Conservation (phyloP, 495 filamentous ascomycete genomes). For the Penicillium crystallinum region DNA sequence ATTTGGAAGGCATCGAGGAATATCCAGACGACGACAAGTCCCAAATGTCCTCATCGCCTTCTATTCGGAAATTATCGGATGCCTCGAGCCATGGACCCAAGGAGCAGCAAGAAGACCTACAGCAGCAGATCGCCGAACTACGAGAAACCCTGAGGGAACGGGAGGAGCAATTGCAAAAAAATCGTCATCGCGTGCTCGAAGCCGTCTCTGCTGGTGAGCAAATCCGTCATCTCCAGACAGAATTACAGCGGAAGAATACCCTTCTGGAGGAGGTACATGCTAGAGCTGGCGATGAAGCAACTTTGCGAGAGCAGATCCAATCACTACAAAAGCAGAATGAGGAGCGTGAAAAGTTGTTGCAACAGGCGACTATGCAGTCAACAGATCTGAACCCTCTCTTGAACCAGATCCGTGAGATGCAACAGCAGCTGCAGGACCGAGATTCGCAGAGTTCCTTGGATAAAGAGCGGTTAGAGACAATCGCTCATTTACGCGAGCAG, state of each 20-base stretch:
- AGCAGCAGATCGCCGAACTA: slow-evolving; percentile 33
- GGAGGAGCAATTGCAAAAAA: slow-evolving; percentile 37
- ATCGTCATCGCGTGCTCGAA: slow-evolving; percentile 31
- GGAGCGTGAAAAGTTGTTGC: slow-evolving; percentile 24
- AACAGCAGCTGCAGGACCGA: slow-evolving; percentile 30
- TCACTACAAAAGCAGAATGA: slow-evolving; percentile 29
- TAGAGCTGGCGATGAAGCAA: slow-evolving; percentile 17
- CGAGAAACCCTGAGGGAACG: slow-evolving; percentile 30
- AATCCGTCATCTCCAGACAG: slow-evolving; percentile 35
- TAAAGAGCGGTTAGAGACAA: slow-evolving; percentile 33
- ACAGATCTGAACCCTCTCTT: slow-evolving; percentile 25
- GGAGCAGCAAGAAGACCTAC: slow-evolving; percentile 24
- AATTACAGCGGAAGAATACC: slow-evolving; percentile 32
- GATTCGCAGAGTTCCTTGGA: slow-evolving; percentile 21
- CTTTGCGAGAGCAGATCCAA: slow-evolving; percentile 32
- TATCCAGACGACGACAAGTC: slow-evolving; percentile 27
- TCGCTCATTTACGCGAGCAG: slow-evolving; percentile 37
- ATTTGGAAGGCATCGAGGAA: slow-evolving; percentile 41
- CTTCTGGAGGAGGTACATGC: slow-evolving; percentile 29
- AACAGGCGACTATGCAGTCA: slow-evolving; percentile 18
- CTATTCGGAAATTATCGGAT: slow-evolving; percentile 23
- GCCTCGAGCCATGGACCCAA: slow-evolving; percentile 12
- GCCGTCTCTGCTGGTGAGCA: slow-evolving; percentile 37
- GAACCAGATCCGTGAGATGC: slow-evolving; percentile 32
- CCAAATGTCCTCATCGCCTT: slow-evolving; percentile 25